Base-by-base conservation (phyloP, 495 filamentous ascomycete species). In the Parathielavia appendiculata region DNA sequence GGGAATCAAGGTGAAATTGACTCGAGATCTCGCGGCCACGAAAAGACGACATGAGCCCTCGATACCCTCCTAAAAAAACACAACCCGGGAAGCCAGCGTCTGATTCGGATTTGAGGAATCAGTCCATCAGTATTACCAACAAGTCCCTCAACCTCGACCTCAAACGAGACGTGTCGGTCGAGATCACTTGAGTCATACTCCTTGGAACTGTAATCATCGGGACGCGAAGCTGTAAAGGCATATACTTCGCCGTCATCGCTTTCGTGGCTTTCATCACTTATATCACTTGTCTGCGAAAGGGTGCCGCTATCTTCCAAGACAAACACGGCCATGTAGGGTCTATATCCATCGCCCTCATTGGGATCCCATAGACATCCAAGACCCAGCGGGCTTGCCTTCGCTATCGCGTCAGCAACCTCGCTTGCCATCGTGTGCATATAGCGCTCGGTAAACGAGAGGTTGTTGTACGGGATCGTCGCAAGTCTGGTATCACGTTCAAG, bases 101-200 rank as follows among this genome's bases (percentile, higher is more conserved):
- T 54, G 12, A 54, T 54, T 26, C 36, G 38, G 5, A 54, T 12
- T 41, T 32, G 23, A 9, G 51, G 51, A 41, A 54, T 38, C 35
- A 26, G 51, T 34, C 36, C 16, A 20, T 22, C 19, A 34, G 9
- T 13, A 26, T 30, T 30, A 17, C 36, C 17, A 30, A 32, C 30
- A 35, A 38, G 19, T 52, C 34, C 34, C 35, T 52, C 50, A 19
- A 40, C 50, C n/a, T 23, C 22, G 20, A 54, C 51, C 20, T 54
- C 51, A 43, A 54, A 41, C 11, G 51, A 54, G 16, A 54, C 51
- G 38, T 54, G 51, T 22, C 51, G 51, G 40, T 54, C 51, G 4
- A 54, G 35, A 40, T 54, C 51, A 44, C 32, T 54, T 6, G 17
- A 23, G 26, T 54, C 38, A 54, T n/a, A 30, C 12, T 54, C 36